Conservation (phyloP, 352 stramenopile species). For the Paralagenidium karlingii region DNA sequence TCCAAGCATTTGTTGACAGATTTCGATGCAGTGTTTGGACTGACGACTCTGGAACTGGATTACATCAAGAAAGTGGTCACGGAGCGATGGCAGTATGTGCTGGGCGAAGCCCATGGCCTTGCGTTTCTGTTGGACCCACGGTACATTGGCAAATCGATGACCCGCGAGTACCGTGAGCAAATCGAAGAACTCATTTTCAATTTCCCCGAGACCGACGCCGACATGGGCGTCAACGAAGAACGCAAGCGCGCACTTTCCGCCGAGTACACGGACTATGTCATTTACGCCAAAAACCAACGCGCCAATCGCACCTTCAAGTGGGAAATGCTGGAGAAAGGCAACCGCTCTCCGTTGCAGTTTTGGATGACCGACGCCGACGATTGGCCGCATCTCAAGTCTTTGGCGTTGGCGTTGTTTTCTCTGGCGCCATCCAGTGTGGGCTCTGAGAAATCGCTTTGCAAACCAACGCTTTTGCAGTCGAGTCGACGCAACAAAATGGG, state of each 20-base stretch:
- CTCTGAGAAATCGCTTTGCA: slow-evolving; percentile 60
- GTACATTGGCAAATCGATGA: slow-evolving; percentile 78
- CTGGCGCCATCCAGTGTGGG: slow-evolving; percentile 56
- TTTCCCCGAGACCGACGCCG: slow-evolving; percentile 52
- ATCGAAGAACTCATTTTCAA: slow-evolving; percentile 79
- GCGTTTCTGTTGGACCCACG: slow-evolving; percentile 63
- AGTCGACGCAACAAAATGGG: slow-evolving; percentile 60
- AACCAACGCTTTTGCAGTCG: slow-evolving; percentile 42
- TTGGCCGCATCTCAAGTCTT: slow-evolving; percentile 62
- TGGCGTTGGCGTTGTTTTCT: slow-evolving; percentile 68
- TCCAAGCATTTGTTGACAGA: slow-evolving; percentile 64
- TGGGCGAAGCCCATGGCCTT: slow-evolving; percentile 59
- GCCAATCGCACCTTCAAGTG: slow-evolving; percentile 73
- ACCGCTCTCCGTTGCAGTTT: slow-evolving; percentile 62
- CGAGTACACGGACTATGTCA: slow-evolving; percentile 71
- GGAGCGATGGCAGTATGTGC: slow-evolving; percentile 57
- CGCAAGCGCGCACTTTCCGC: slow-evolving; percentile 50
- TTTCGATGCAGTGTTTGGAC: slow-evolving; percentile 60
- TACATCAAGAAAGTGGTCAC: slow-evolving; percentile 79
- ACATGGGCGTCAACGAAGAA: slow-evolving; percentile 52
- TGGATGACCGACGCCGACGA: slow-evolving; percentile 66
- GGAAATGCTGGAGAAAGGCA: slow-evolving; percentile 77
- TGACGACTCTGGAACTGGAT: slow-evolving; percentile 51
- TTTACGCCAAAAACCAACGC: slow-evolving; percentile 72
- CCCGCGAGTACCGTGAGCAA: slow-evolving; percentile 64